Evolutionary conservation across 257 asterid genomes (phyloP).

Genomic region (Mitragyna speciosa): DNA sequence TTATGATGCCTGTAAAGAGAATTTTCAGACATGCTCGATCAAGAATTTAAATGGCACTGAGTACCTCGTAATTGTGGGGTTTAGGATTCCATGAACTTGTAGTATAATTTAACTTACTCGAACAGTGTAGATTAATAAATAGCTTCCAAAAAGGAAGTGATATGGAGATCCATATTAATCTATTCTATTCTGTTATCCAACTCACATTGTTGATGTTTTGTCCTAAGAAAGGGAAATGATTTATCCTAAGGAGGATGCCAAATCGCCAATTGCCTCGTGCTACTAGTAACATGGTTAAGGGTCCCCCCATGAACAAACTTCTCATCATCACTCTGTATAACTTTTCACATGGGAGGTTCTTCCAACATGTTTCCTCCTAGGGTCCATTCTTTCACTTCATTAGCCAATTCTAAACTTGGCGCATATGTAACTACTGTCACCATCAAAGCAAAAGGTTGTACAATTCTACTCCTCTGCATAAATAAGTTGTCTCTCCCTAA

Average conservation of each 20-base stretch:
- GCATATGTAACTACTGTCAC: background rate
- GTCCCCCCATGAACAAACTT: conserved; percentile 20
- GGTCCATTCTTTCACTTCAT: conserved; percentile 21
- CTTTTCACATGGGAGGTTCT: conserved; percentile 49
- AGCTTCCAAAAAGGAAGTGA: conserved; percentile 6
- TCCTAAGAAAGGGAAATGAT: conserved; percentile 11
- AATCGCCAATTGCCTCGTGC: conserved; percentile 10
- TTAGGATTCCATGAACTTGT: background rate
- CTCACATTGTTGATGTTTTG: conserved; percentile 15
- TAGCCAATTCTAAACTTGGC: conserved; percentile 7
- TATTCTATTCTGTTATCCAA: conserved; percentile 18
- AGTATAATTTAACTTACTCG: background rate
- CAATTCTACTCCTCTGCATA: background rate
- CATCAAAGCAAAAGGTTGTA: background rate
- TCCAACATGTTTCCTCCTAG: conserved; percentile 22
- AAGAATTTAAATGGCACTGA: background rate
- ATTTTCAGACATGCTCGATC: background rate
- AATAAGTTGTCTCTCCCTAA: background rate
- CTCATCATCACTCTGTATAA: conserved; percentile 27
- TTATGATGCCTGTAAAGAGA: background rate
- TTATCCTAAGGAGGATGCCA: conserved; percentile 14
- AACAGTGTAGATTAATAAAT: background rate
- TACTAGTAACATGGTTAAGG: conserved; percentile 14
- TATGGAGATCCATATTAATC: background rate
- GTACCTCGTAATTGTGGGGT: background rate